Evolutionary conservation across 2,329 filamentous ascomycete genomes (phyloP), one percentile per base, ranked within the genome.

Genomic region (Rhytidhysteron rufulum): DNA sequence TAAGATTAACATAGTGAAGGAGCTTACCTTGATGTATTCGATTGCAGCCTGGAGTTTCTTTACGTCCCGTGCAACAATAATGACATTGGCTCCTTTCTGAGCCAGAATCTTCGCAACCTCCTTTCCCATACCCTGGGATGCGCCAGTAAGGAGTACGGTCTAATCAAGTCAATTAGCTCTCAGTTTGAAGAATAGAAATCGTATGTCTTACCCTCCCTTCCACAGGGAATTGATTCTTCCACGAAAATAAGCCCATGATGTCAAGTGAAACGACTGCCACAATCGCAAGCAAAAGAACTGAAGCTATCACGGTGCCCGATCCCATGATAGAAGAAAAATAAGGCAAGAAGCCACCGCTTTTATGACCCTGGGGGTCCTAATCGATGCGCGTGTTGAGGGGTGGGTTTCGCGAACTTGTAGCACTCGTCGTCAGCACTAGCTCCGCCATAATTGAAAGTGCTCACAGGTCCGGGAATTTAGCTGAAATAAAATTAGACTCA

Each of bases 41-140:
- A 95, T 60, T 3, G 87, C 83, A 27, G 74, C 72, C 50, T 87
- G 74, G 18, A 98, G 85, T 63, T 91, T 94, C 42, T 70, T 70
- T 10, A 79, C 72, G 50, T 83, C 87, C 40, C 93, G 85, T 11
- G 91, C 84, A 37, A 96, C 83, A 49, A 97, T 82, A 47, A 95
- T 80, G 40, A 98, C 64, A 64, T 89, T 88, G 44, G 93, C 91
- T 34, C 93, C 93, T 64, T 89, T 90, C 36, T 78, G 72, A 3
- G 91, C 78, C 32, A 98, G 79, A 50, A 89, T 76, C 37, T 80
- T 75, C 4, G 84, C 89, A 16, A 83, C 79, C 37, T 81, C 80
- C 52, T 83, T 81, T 44, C 93, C 93, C 85, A 96, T 88, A 42
- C 93, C 93, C 60, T 96, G 87, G 0, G 93, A 96, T 22, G 84